Base-by-base conservation (phyloP, 2,329 filamentous ascomycete genomes). In the Fusarium aywerte region DNA sequence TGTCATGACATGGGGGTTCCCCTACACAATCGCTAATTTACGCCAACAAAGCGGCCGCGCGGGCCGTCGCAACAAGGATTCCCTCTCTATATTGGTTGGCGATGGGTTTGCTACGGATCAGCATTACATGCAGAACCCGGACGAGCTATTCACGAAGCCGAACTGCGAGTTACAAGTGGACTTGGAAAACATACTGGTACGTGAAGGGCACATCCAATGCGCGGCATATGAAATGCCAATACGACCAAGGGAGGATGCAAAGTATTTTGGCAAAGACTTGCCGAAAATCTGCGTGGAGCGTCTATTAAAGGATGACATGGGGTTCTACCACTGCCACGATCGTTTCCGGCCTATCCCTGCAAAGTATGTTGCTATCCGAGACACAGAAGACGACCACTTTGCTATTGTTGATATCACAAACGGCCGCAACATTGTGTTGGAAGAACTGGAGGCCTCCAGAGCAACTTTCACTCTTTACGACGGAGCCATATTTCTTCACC, bases 401-500 rank as follows among this genome's bases (percentile, higher is more conserved):
- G 95, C 96, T 23, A 92, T 99, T 49, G 87, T 99, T 51, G 93
- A 99, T 80, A 90, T 90, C 15, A 96, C 92, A 0, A 87, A 96
- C 69, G 89, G 89, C 25, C 87, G 88, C 54, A 98, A 98, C 75
- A 82, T 89, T 1, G 91, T 99, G 0, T 85, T 99, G 2, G 96
- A 99, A 81, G 94, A 98, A 79, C 85, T 99, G n/a, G 96, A 98
- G 79, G 92, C 93, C 2, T 96, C 92, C 3, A 89, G 96, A n/a
- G 95, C 95, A 2, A 95, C 93, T 69, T 98, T 97, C 78, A 97
- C 93, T 2, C 87, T 99, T 61, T 99, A 99, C 77, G 95, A 98
- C 76, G 96, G 96, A 13, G 96, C 93, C 42, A 97, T 99, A 65
- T 99, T 97, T 80, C 83, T 99, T 7, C 96, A 99, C 73, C 96